Percentiles rank a stretch among this genome's conserved stretches.
These are phyloP conservation scores for Prosopis cineraria DNA, from an alignment of 306 rosid species.

Conservation along the genomic window DNA sequence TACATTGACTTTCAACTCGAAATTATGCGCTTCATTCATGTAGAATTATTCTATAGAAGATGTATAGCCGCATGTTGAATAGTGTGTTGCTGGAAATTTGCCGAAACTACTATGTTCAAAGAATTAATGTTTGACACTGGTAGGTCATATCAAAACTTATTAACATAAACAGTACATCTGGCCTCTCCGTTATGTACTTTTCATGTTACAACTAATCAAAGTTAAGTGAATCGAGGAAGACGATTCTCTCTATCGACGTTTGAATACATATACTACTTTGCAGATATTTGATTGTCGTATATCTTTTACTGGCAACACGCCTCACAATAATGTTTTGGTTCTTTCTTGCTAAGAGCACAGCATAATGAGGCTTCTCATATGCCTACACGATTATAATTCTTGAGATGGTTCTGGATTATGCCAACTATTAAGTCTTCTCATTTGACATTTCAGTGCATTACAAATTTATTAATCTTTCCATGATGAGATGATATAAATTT, in stretches of 20 bases:
- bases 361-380: background rate
- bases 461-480: background rate
- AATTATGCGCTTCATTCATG: background rate
- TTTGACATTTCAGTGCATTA: background rate
- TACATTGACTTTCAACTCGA: no score
- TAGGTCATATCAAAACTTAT: background rate
- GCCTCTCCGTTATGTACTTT: background rate
- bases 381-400: background rate
- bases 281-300: background rate
- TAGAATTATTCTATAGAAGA: background rate
- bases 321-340: background rate
- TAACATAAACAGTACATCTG: background rate
- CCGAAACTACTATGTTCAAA: background rate
- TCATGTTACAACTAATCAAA: background rate
- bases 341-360: background rate
- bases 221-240: background rate
- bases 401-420: background rate
- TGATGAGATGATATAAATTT: constrained; percentile 22
- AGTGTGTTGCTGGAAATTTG: background rate
- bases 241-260: background rate
- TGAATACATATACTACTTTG: background rate
- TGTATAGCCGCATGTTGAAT: background rate
- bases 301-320: background rate
- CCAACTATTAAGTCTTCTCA: background rate
- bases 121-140: background rate